Evolutionary conservation across 768 basidiomycete species (phyloP), one percentile per base, ranked within the genome.

Genomic region (Melanogaster broomeanus): DNA sequence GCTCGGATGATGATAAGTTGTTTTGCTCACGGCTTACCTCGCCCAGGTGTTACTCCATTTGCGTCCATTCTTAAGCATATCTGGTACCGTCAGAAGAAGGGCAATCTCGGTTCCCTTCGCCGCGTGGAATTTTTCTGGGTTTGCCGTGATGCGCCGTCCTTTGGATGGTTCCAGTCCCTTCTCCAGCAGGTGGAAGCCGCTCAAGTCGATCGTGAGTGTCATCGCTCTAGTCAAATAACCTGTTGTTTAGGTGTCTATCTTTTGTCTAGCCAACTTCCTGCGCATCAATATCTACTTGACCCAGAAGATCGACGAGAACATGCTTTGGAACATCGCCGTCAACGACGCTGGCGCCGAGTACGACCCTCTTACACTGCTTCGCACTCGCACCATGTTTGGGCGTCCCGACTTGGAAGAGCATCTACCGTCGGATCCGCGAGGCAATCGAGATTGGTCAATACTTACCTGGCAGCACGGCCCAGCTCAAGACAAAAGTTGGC

Each of bases 101-200:
- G 87, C 37, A 79, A 82, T 52, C 74, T 95, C 31, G 90, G 90
- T 28, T 81, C 85, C 27, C 83, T 98, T 50, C 85, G 87, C 46
- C 83, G 89, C 38, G 95, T 97, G 51, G 92, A 96, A 61, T 95
- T 96, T 71, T 90, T 96, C 74, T 96, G 93, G 94, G 81, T 92
- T 56, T 90, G 87, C 67, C 87, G 90, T 66, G 90, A 94, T 59
- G 84, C 89, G n/a, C 91, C 91, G n/a, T 90, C 90, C n/a, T 93
- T 97, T 62, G 93, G 92, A 61, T 97, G 94, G 94, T 96, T 98
- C 82, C 91, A 95, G 69, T 85, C 80, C 54, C 73, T 97, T 46
- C 77, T 97, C 53, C 87, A 88, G 62, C 87, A 93, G 66, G 85
- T 97, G 41, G 94, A 97, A 67, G 84, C 83, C 43, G 88, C 90